phyloP scores from a whole-genome alignment of 257 asterid species.

The Solanum clarkiae region DNA sequence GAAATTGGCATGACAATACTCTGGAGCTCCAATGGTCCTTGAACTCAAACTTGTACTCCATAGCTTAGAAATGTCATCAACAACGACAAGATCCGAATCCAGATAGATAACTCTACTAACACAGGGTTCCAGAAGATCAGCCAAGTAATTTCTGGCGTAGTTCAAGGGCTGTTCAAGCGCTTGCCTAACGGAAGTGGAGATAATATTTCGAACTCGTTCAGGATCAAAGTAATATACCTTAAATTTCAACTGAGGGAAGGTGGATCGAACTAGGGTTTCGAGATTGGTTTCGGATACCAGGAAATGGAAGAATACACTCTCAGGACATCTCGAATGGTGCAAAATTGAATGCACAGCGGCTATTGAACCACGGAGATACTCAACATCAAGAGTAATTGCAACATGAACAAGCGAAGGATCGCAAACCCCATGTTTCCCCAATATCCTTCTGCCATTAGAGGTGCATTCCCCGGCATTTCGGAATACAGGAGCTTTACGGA shows the following conservation, averaged over 20 bases:
- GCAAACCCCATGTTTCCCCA: constrained; percentile 33
- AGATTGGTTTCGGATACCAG: constrained; percentile 58
- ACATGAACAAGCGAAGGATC: constrained; percentile 77
- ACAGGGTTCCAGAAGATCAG: constrained; percentile 70
- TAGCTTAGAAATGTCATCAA: constrained; percentile 67
- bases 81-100: constrained; percentile 84
- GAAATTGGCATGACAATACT: constrained; percentile 87
- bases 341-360: constrained; percentile 88
- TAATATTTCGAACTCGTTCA: constrained; percentile 60
- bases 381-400: constrained; percentile 80
- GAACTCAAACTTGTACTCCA: constrained; percentile 54
- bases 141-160: constrained; percentile 75
- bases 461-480: constrained; percentile 60
- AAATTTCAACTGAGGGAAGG: constrained; percentile 72
- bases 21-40: constrained; percentile 88
- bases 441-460: neutral
- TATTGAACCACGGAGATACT: constrained; percentile 78
- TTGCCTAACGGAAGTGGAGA: constrained; percentile 71
- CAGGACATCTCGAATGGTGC: constrained; percentile 73
- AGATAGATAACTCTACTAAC: constrained; percentile 67
- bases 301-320: constrained; percentile 73
- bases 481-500: constrained; percentile 47
- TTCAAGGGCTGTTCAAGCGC: constrained; percentile 89
- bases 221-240: constrained; percentile 85
- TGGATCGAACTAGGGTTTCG: constrained; percentile 58